Evolutionary conservation across 768 basidiomycete genomes (phyloP).

Genomic region (Mycena vulgaris): DNA sequence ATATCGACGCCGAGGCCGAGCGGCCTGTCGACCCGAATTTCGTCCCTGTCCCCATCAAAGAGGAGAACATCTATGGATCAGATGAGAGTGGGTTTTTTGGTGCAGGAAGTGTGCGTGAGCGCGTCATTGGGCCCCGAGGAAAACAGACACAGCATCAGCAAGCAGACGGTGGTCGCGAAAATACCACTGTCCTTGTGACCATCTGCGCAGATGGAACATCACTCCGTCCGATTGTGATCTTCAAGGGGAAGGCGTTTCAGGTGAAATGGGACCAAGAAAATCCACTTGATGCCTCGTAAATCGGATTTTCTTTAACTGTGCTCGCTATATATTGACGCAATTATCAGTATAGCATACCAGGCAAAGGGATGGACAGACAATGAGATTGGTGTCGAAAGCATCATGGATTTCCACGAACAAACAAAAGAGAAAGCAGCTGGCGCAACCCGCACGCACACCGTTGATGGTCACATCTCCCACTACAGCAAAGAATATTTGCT

Average conservation of each 20-base stretch:
- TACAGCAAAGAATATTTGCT: conserved; percentile 55
- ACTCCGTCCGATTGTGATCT: conserved; percentile 20
- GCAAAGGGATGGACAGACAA: conserved; percentile 56
- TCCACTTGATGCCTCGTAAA: conserved; percentile 13
- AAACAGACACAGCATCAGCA: conserved; percentile 18
- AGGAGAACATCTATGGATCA: conserved; percentile 41
- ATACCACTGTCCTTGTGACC: conserved; percentile 14
- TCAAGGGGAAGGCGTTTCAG: conserved; percentile 31
- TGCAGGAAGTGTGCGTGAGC: conserved; percentile 28
- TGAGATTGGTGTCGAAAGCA: conserved; percentile 54
- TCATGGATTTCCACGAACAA: conserved; percentile 56
- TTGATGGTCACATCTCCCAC: conserved; percentile 66
- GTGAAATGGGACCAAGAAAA: conserved; percentile 26
- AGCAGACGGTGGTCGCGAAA: conserved; percentile 7
- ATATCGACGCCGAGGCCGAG: neutral
- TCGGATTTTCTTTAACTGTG: neutral
- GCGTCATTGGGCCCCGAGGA: conserved; percentile 35
- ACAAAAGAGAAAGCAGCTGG: conserved; percentile 54
- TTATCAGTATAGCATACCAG: conserved; percentile 1
- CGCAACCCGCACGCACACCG: conserved; percentile 48
- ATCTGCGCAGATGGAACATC: conserved; percentile 8
- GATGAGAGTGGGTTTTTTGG: conserved; percentile 45
- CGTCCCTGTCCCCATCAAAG: conserved; percentile 10
- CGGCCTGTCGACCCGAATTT: neutral
- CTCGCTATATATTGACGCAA: neutral